Evolutionary conservation across 1,139 yeast species (phyloP), one percentile per base, ranked within the genome.

Genomic region (Candida glucosophila): DNA sequence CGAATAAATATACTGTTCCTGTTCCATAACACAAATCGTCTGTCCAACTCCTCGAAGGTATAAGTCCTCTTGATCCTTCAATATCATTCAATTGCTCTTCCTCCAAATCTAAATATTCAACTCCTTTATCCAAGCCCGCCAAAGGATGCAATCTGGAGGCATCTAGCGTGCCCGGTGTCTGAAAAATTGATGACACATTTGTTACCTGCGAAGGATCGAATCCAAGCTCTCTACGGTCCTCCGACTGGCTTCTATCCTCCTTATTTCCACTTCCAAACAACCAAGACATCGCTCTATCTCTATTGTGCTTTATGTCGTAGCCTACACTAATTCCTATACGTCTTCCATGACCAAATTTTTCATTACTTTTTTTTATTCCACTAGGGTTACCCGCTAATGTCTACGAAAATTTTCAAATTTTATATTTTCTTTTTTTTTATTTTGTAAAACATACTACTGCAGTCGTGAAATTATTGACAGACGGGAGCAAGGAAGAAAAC

Each of bases 1-100:
- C 94, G 23, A 80, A 44, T 42, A 90, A 67, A 52, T 90, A 90
- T 25, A 86, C 88, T 8, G 95, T 77, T 53, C 98, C 98, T 8
- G 98, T 82, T 42, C 98, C 98, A 57, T 92, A 90, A 69, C 96
- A 86, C 39, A 90, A 68, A 56, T 90, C 97, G 52, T 90, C 98
- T 10, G 88, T 73, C 95, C 96, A 90, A 44, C 92, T 94, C 59
- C 96, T 79, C 19, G 93, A 81, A 19, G 98, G 96, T 40, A 90
- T 72, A 33, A 90, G 55, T 33, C 95, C 95, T 49, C 82, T 83
- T 1, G 94, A 74, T 22, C 95, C 95, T 45, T 86, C 93, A 43
- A 82, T 58, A 12, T 72, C 58, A 27, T 75, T 73, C 37, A 86
- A 61, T 39, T 77, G 67, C 43, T 69, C 74, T 44, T 82, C 94